These are phyloP conservation scores for Hypoxylon sp. DNA, from an alignment of 2,329 filamentous ascomycete species.

Conservation along the genomic window DNA sequence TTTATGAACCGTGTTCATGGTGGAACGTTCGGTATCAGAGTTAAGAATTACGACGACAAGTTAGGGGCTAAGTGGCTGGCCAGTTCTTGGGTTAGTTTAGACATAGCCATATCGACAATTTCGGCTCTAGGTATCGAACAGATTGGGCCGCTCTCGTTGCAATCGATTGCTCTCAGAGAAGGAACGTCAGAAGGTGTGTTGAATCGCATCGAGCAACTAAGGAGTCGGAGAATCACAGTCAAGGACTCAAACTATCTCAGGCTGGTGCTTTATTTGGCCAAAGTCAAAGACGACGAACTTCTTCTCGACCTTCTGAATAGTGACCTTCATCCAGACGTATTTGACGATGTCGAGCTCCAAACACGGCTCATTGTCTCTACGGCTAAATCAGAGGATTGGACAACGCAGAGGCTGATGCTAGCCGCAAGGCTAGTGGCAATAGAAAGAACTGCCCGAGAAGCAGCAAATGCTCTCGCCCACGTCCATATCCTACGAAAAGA, in stretches of 20 bases:
- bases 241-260: slow-evolving; percentile 75
- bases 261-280: slow-evolving; percentile 75
- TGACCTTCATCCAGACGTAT: slow-evolving; percentile 70
- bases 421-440: slow-evolving; percentile 59
- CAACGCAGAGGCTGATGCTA: slow-evolving; percentile 61
- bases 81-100: slow-evolving; percentile 76
- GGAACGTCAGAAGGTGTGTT: slow-evolving; percentile 68
- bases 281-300: slow-evolving; percentile 66
- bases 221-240: slow-evolving; percentile 73
- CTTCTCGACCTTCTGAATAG: slow-evolving; percentile 63
- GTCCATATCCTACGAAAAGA: slow-evolving; percentile 51
- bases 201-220: slow-evolving; percentile 72
- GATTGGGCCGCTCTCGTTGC: slow-evolving; percentile 82
- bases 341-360: slow-evolving; percentile 63
- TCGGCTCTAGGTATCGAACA: slow-evolving; percentile 79
- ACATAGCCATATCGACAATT: slow-evolving; percentile 76
- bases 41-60: slow-evolving; percentile 73
- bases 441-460: slow-evolving; percentile 49
- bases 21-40: slow-evolving; percentile 57
- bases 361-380: slow-evolving; percentile 57
- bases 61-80: slow-evolving; percentile 88
- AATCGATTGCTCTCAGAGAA: slow-evolving; percentile 81
- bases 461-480: slow-evolving; percentile 56
- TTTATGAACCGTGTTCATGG: slow-evolving; percentile 58
- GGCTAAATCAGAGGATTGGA: slow-evolving; percentile 58